These are phyloP conservation scores for Saccharomyces uvarum DNA, from an alignment of 1,139 yeast genomes.

Conservation along the genomic window DNA sequence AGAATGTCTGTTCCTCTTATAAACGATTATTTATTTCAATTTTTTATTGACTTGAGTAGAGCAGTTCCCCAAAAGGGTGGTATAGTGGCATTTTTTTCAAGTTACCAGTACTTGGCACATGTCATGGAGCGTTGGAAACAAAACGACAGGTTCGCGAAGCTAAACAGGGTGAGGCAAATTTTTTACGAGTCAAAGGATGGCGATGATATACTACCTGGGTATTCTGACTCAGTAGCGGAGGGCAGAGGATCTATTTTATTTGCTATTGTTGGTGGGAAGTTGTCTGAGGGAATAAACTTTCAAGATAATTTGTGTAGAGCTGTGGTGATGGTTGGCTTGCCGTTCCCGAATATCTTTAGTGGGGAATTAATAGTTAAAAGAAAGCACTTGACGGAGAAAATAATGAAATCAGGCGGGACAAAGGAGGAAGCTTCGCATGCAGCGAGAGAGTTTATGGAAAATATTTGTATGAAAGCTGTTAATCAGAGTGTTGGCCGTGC, in stretches of 20 bases:
- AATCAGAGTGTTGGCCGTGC: conserved; percentile 93
- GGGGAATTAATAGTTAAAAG: conserved; percentile 76
- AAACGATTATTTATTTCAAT: conserved; percentile 41
- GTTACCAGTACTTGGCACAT: conserved; percentile 61
- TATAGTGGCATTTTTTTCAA: conserved; percentile 74
- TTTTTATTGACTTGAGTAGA: conserved; percentile 39
- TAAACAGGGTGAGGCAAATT: conserved; percentile 39
- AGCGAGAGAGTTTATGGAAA: conserved; percentile 54
- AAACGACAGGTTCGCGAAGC: conserved; percentile 29
- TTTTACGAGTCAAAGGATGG: conserved; percentile 54
- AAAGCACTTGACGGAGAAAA: conserved; percentile 50
- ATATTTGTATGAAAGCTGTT: conserved; percentile 83
- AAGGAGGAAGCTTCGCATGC: conserved; percentile 26
- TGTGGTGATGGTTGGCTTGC: conserved; percentile 81
- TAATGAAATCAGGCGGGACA: conserved; percentile 24
- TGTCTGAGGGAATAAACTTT: conserved; percentile 93
- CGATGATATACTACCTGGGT: conserved; percentile 44
- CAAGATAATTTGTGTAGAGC: conserved; percentile 81
- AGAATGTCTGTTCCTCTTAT: conserved; percentile 46
- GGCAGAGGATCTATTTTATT: conserved; percentile 57
- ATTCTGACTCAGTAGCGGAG: conserved; percentile 35
- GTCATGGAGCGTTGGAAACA: conserved; percentile 48
- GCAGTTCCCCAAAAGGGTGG: conserved; percentile 55
- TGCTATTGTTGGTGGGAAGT: conserved; percentile 87
- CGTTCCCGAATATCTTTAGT: conserved; percentile 79